Evolutionary conservation across 2,329 filamentous ascomycete species (phyloP).

Genomic region (Sordariomycetes sp.): DNA sequence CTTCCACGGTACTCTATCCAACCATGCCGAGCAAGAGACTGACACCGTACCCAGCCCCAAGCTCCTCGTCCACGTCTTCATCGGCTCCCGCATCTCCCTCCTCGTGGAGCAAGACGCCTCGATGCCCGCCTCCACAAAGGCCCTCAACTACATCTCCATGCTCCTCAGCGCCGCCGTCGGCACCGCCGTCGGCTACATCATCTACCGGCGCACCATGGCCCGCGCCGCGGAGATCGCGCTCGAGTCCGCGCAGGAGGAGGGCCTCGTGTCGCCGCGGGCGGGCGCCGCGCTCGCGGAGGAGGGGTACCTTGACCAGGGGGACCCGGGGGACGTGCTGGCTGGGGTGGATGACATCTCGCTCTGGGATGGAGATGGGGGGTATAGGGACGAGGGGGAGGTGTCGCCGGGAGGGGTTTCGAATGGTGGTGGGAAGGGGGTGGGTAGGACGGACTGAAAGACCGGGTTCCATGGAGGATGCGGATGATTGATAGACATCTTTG

Average conservation of each 20-base stretch:
- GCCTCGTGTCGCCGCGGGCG: constrained; percentile 11
- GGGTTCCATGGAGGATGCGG: background rate
- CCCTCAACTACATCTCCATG: constrained; percentile 76
- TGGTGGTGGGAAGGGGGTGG: background rate
- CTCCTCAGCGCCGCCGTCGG: constrained; percentile 58
- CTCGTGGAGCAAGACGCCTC: constrained; percentile 73
- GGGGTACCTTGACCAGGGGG: constrained; percentile 27
- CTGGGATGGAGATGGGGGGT: constrained; percentile 25
- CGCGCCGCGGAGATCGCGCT: constrained; percentile 44
- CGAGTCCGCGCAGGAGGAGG: constrained; percentile 23
- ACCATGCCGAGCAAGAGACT: background rate
- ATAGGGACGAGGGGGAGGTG: background rate
- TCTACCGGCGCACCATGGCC: constrained; percentile 62
- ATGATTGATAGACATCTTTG: background rate
- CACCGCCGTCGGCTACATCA: constrained; percentile 64
- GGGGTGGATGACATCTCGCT: constrained; percentile 47
- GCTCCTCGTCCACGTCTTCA: constrained; percentile 82
- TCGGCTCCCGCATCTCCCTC: constrained; percentile 69
- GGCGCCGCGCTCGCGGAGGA: background rate
- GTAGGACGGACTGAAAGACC: background rate
- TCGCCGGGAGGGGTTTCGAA: background rate
- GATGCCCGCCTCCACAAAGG: constrained; percentile 68
- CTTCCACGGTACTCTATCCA: background rate
- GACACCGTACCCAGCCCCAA: constrained; percentile 48
- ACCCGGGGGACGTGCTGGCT: constrained; percentile 39